A percentile compares a stretch with the other conserved stretches of the same genome.
Evolutionary conservation across 192 early-diverging fungal genomes (phyloP).

Genomic region (Coemansia sp.): DNA sequence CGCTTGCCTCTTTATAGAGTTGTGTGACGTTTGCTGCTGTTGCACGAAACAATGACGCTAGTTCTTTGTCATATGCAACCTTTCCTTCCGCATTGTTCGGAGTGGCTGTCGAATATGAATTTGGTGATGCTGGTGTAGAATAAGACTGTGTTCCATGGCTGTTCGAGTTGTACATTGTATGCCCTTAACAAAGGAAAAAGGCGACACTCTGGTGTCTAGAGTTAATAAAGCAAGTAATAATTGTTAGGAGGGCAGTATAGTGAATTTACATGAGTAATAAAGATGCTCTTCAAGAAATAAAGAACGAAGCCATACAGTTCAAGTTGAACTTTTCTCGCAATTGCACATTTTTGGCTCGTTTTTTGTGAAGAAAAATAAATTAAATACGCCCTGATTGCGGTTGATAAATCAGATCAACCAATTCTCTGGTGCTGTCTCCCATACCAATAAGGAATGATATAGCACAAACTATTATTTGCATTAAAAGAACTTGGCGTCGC

Average conservation of each 20-base stretch:
- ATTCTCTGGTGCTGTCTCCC: not conserved
- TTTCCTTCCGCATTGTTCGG: slow-evolving; percentile 22
- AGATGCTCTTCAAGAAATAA: not conserved
- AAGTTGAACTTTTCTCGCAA: too few relatives aligned
- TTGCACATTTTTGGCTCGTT: not conserved
- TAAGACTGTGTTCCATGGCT: slow-evolving; percentile 34
- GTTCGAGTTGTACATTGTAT: slow-evolving; percentile 39
- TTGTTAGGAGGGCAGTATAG: not conserved
- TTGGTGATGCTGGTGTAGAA: slow-evolving; percentile 45
- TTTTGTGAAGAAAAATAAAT: not conserved
- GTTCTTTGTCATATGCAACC: slow-evolving; percentile 34
- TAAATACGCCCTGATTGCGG: too few relatives aligned
- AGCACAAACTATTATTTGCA: not conserved
- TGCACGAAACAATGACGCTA: slow-evolving; percentile 45
- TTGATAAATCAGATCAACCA: not conserved
- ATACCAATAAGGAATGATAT: not conserved
- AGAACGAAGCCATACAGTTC: too few relatives aligned
- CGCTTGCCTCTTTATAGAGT: slow-evolving; percentile 50
- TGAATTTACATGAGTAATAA: slow-evolving; percentile 4
- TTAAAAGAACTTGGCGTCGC: not conserved
- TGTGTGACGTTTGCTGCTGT: slow-evolving; percentile 54
- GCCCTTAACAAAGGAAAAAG: not conserved
- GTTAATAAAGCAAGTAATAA: slow-evolving; percentile 1
- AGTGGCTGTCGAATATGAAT: slow-evolving; percentile 16
- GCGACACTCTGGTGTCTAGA: not conserved